A percentile compares a stretch with the other conserved stretches of the same genome.
These are phyloP conservation scores for Olyra latifolia DNA, from an alignment of 176 grass and related monocot genomes.

Conservation along the genomic window DNA sequence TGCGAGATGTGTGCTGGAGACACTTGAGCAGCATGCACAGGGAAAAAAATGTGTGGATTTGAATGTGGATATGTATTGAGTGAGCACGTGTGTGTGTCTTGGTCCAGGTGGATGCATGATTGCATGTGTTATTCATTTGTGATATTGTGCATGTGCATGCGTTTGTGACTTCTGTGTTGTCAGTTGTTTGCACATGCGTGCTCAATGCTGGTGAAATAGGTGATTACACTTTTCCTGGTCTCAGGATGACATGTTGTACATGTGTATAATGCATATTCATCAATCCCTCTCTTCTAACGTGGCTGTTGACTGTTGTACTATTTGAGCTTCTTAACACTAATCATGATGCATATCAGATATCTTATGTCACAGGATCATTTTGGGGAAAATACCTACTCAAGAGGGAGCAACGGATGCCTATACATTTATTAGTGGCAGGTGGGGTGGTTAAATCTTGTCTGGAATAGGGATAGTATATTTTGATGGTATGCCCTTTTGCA, in stretches of 20 bases:
- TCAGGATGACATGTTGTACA: conserved; percentile 9
- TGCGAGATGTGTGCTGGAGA: conserved; percentile 5
- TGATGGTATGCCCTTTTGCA: conserved; percentile 7
- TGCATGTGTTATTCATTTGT: conserved; percentile 10
- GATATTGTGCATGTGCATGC: background rate
- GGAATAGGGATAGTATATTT: conserved; percentile 23
- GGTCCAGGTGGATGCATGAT: conserved; percentile 1
- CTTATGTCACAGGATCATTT: conserved; percentile 76
- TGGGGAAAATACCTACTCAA: conserved; percentile 86
- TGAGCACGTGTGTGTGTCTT: background rate
- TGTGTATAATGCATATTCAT: conserved; percentile 33
- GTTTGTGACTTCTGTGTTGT: background rate
- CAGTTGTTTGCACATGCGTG: conserved; percentile 2
- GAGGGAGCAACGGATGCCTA: conserved; percentile 86
- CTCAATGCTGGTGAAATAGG: conserved; percentile 23
- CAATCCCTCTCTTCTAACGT: conserved; percentile 17
- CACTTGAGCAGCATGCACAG: conserved; percentile 1
- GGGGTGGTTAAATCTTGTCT: conserved; percentile 46
- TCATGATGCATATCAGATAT: conserved; percentile 62
- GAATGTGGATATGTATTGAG: background rate
- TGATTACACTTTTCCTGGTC: conserved; percentile 7
- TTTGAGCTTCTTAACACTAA: conserved; percentile 30
- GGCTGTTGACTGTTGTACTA: background rate
- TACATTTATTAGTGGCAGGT: conserved; percentile 89
- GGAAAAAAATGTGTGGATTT: conserved; percentile 13